Evolutionary conservation across 768 basidiomycete species (phyloP).

Genomic region (Phanerochaete carnosa): DNA sequence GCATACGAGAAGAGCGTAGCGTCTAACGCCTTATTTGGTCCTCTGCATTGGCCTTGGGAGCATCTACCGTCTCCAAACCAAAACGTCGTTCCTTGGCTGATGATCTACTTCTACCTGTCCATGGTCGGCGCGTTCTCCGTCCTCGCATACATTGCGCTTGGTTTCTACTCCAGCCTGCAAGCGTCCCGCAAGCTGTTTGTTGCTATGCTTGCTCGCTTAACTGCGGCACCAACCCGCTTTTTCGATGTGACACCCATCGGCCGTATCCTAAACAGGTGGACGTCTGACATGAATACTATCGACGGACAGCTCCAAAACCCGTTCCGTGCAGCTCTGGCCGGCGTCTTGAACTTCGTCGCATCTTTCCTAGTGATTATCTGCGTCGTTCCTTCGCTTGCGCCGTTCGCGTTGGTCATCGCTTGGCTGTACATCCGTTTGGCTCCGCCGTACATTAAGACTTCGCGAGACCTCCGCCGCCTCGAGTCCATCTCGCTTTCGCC

Average conservation of each 20-base stretch:
- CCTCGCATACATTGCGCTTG: slow-evolving; percentile 53
- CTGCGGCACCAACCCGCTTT: slow-evolving; percentile 63
- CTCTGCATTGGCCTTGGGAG: slow-evolving; percentile 32
- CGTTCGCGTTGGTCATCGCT: slow-evolving; percentile 64
- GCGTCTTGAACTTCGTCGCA: slow-evolving; percentile 56
- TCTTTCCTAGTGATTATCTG: slow-evolving; percentile 64
- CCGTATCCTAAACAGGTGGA: slow-evolving; percentile 77
- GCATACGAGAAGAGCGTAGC: slow-evolving; percentile 45
- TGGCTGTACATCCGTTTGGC: slow-evolving; percentile 66
- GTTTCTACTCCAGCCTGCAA: slow-evolving; percentile 66
- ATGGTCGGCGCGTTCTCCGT: slow-evolving; percentile 52
- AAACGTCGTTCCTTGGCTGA: slow-evolving; percentile 63
- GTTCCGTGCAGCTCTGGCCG: slow-evolving; percentile 50
- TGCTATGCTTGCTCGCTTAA: slow-evolving; percentile 49
- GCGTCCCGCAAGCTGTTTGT: slow-evolving; percentile 62
- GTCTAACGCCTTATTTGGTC: background rate
- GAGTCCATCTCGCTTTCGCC: slow-evolving; percentile 69
- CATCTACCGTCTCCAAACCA: slow-evolving; percentile 54
- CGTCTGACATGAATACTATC: slow-evolving; percentile 67
- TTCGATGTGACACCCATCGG: slow-evolving; percentile 77
- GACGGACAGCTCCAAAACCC: slow-evolving; percentile 62
- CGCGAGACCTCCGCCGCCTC: slow-evolving; percentile 63
- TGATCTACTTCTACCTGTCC: slow-evolving; percentile 62
- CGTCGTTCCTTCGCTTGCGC: slow-evolving; percentile 61
- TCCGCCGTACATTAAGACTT: slow-evolving; percentile 55